phyloP scores from a whole-genome alignment of 2,329 filamentous ascomycete genomes.

The Phyllosticta citriasiana region DNA sequence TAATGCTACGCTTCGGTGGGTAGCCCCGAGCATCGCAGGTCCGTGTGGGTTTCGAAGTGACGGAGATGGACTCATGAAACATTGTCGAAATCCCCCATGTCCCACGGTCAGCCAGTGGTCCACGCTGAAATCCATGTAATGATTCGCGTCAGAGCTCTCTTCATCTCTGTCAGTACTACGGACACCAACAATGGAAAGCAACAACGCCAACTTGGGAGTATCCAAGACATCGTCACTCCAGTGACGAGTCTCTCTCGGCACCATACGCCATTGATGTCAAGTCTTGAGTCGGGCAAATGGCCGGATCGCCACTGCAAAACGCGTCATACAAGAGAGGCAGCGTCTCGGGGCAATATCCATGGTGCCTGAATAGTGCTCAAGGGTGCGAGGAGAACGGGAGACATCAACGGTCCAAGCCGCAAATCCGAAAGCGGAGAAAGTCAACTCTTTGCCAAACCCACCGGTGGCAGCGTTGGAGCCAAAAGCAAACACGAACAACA shows the following conservation, averaged over 20 bases:
- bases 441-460: not conserved
- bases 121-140: not conserved
- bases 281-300: not conserved
- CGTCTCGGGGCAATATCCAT: not conserved
- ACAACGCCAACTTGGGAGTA: not conserved
- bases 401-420: not conserved
- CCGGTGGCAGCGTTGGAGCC: not conserved
- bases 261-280: not conserved
- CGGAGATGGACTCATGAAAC: not conserved
- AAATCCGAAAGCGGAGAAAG: not conserved
- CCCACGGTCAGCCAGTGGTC: not conserved
- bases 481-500: not conserved
- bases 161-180: not conserved
- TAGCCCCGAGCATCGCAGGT: not conserved
- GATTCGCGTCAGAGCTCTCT: not conserved
- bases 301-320: not conserved
- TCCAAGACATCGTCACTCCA: not conserved
- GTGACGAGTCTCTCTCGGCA: not conserved
- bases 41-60: not conserved
- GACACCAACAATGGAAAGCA: not conserved
- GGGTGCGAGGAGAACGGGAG: not conserved
- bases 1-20: not conserved
- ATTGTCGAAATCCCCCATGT: not conserved
- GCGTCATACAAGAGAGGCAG: not conserved
- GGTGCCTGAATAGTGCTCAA: not conserved